These are phyloP conservation scores for Dactylellina parvicollis DNA, from an alignment of 2,329 filamentous ascomycete genomes.

Conservation along the genomic window DNA sequence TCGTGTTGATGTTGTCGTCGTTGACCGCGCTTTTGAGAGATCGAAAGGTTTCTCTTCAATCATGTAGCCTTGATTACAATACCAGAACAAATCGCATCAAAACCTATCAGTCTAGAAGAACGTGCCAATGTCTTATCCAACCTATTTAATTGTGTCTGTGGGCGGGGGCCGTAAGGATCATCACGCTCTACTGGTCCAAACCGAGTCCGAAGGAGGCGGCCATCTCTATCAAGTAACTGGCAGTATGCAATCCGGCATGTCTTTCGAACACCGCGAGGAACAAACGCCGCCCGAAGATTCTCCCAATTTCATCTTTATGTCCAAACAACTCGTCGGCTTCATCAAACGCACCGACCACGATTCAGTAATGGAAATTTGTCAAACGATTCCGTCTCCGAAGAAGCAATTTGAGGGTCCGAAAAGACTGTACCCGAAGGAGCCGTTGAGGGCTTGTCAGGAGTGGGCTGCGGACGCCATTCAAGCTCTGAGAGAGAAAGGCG, in stretches of 20 bases:
- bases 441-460: conserved; percentile 4
- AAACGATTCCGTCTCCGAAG: neutral
- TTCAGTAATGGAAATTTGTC: neutral
- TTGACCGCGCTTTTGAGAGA: too few relatives aligned
- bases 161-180: conserved; percentile 4
- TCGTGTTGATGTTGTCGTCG: too few relatives aligned
- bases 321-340: neutral
- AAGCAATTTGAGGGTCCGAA: conserved; percentile 8
- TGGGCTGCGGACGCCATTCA: conserved; percentile 5
- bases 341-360: neutral
- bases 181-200: conserved; percentile 4
- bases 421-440: neutral
- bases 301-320: conserved; percentile 3
- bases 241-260: conserved; percentile 6
- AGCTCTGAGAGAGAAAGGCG: neutral
- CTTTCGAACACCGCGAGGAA: neutral
- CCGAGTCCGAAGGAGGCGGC: neutral
- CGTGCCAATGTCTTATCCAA: conserved; percentile 1
- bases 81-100: too few relatives aligned
- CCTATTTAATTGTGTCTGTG: conserved; percentile 6
- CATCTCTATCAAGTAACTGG: conserved; percentile 3
- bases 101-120: too few relatives aligned
- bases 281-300: neutral
- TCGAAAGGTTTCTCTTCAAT: too few relatives aligned
- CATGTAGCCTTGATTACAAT: too few relatives aligned